Percentiles rank a stretch among this genome's conserved stretches.
phyloP scores from a whole-genome alignment of 2,329 filamentous ascomycete genomes.

The Diaporthe eres region DNA sequence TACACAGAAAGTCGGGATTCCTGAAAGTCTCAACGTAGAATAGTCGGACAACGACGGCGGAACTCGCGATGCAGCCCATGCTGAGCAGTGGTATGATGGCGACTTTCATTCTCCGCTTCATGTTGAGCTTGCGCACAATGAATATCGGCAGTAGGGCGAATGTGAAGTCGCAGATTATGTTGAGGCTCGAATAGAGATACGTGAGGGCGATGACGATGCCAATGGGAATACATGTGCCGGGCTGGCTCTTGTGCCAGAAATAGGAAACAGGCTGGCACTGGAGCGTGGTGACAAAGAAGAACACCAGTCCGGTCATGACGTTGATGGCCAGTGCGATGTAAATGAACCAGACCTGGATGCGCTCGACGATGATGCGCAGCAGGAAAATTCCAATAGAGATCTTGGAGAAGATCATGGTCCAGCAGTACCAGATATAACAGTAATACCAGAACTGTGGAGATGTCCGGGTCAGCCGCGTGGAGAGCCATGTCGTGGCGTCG shows the following conservation, averaged over 20 bases:
- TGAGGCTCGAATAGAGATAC: constrained; percentile 65
- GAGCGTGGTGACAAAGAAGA: constrained; percentile 58
- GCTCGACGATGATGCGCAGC: constrained; percentile 55
- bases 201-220: constrained; percentile 65
- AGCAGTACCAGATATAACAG: constrained; percentile 44
- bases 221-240: constrained; percentile 55
- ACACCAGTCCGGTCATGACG: constrained; percentile 54
- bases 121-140: constrained; percentile 68
- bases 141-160: constrained; percentile 67
- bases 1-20: constrained; percentile 60
- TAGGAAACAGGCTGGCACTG: constrained; percentile 57
- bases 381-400: constrained; percentile 60
- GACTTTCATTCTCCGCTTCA: constrained; percentile 65
- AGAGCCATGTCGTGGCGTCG: neutral
- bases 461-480: neutral
- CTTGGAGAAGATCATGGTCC: constrained; percentile 52
- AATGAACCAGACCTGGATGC: constrained; percentile 52
- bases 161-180: constrained; percentile 65
- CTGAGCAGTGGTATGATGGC: constrained; percentile 66
- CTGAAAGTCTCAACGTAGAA: constrained; percentile 55
- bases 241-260: constrained; percentile 56
- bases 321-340: constrained; percentile 53
- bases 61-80: constrained; percentile 68
- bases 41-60: constrained; percentile 59
- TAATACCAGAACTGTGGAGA: constrained; percentile 44